These are phyloP conservation scores for Chaetomium sp. DNA, from an alignment of 2,329 filamentous ascomycete species.

Conservation along the genomic window DNA sequence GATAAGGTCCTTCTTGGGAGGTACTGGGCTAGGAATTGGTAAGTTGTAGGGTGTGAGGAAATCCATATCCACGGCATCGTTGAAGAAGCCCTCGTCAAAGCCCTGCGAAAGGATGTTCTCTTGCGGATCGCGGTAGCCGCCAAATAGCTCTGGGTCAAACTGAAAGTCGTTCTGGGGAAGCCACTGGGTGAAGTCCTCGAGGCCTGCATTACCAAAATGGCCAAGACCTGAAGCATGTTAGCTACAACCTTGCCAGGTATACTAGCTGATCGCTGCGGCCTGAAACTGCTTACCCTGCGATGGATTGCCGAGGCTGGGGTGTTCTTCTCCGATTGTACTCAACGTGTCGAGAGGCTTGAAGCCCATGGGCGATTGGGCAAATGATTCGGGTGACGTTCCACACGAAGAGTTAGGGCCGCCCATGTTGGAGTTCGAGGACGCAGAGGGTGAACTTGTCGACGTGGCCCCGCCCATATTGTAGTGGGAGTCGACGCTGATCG, in stretches of 20 bases:
- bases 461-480: conserved; percentile 52
- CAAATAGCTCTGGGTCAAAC: conserved; percentile 90
- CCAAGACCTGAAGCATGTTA: conserved; percentile 40
- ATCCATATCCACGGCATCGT: conserved; percentile 80
- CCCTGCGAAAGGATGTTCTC: conserved; percentile 72
- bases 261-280: neutral
- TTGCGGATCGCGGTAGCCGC: conserved; percentile 88
- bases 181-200: conserved; percentile 66
- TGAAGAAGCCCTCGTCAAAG: conserved; percentile 70
- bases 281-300: conserved; percentile 43
- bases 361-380: conserved; percentile 68
- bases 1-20: conserved; percentile 70
- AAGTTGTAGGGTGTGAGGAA: conserved; percentile 81
- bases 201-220: conserved; percentile 48
- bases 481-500: conserved; percentile 55
- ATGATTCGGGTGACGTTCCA: conserved; percentile 77
- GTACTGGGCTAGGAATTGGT: conserved; percentile 45
- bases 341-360: conserved; percentile 65
- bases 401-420: conserved; percentile 65
- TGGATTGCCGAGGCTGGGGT: conserved; percentile 55
- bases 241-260: neutral
- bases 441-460: conserved; percentile 65
- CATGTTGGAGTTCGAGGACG: conserved; percentile 61
- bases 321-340: conserved; percentile 68
- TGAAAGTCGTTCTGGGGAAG: conserved; percentile 80